Evolutionary conservation across 2,329 filamentous ascomycete species (phyloP), one percentile per base, ranked within the genome.

Genomic region (Penicillium vulpinum): DNA sequence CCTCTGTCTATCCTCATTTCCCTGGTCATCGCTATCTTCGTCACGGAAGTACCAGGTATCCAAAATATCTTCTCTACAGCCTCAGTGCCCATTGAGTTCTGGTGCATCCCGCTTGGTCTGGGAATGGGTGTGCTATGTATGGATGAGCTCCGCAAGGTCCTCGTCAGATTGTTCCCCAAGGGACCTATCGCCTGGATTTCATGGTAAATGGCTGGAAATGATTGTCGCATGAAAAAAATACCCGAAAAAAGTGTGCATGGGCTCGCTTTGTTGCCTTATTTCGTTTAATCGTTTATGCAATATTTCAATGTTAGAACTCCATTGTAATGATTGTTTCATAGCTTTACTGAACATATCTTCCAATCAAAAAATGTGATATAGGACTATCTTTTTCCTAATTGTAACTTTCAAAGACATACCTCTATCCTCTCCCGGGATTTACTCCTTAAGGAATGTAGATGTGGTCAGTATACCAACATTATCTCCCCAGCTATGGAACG

Each of bases 101-200:
- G 81, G 80, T 62, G 83, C 1, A 77, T 83, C 54, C 81, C 81
- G 1, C 64, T 83, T 24, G 78, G 80, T 7, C 67, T 84, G 13
- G 81, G 78, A 0, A 56, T 83, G 38, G 81, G 79, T 0, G 77
- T 85, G 7, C 64, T 85, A 33, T 56, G 73, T 28, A 78, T 84
- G 69, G 81, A 84, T 65, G 82, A 85, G 72, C 62, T 81, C 7
- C 74, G 81, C 35, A 85, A 84, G 68, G 64, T 79, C 24, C 39
- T 79, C 1, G 81, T 83, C 3, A 71, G 81, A 16, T 54, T 69
- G 7, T 82, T 76, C 54, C 81, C 81, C 2, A 73, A 73, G 13
- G 75, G 79, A 0, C 64, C 73, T 1, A 18, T 83, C 16, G 81
- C 80, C 2, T 77, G 71, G 67, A 74, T 79, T 56, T 78, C 82